Evolutionary conservation across 306 rosid species (phyloP), one percentile per base, ranked within the genome.

Genomic region (Sindora glabra): DNA sequence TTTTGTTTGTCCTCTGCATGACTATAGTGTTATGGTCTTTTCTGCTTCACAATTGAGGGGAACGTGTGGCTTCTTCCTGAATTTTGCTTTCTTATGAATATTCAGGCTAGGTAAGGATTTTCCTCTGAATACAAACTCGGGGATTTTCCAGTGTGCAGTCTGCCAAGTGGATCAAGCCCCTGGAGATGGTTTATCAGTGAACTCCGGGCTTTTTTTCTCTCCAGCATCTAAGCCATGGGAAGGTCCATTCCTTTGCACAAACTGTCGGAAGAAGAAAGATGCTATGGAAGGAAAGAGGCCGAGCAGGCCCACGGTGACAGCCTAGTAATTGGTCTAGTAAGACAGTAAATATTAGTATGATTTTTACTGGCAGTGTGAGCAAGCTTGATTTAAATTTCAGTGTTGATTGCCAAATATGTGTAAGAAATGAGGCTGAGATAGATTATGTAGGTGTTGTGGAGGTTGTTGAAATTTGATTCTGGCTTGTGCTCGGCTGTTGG

Each of bases 261-360:
- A 62, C 55, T 91, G 96, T 72, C 79, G 82, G 54, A 88, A 65
- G 71, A 91, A 88, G 82, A 91, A 88, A 81, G 98, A 91, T 39
- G 99, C 96, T 56, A 89, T 89, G 94, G 99, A 92, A 84, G 99
- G 96, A 42, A 92, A 89, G 71, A 74, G 94, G 79, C 73, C 90
- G 7, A 72, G 80, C 84, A 52, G 56, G 60, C 84, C 95, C 48
- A 72, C 82, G 14, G 41, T 86, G 59, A 72, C 66, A n/a, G 76
- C 78, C 42, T 80, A 89, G 83, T 81, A 70, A 79, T 75, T 67
- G 59, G 59, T 66, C 75, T 68, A 66, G 48, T 75, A 53, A 67
- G 80, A 25, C 71, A 64, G 77, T 66, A 78, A 73, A 72, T 81
- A 82, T n/a, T n/a, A n/a, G n/a, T 76, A 73, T 69, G 56, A 65